Conservation (phyloP, 441 rosid species). For the Croton setiger region DNA sequence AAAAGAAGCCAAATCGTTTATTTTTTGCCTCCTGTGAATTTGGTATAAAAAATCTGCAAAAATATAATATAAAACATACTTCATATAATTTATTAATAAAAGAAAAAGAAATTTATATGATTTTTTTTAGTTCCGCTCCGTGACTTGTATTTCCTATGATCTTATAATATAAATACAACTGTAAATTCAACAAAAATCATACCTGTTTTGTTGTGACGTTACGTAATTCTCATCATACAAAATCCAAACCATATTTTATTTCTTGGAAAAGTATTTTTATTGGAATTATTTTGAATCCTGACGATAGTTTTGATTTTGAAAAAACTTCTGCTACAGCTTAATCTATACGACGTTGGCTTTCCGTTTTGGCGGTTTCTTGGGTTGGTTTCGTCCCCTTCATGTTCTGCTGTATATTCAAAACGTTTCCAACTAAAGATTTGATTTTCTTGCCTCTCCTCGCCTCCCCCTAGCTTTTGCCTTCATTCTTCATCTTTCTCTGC, state of each 20-base stretch:
- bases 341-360: conserved; percentile 4
- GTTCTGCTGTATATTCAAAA: background rate
- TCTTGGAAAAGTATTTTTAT: background rate
- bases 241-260: too few relatives aligned
- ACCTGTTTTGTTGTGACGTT: background rate
- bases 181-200: too few relatives aligned
- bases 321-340: background rate
- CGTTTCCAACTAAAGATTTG: background rate
- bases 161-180: too few relatives aligned
- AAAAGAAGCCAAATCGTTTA: too few relatives aligned
- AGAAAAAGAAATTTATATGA: too few relatives aligned
- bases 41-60: too few relatives aligned
- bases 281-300: background rate
- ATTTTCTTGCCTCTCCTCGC: background rate
- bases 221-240: too few relatives aligned
- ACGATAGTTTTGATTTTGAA: background rate
- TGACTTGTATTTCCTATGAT: too few relatives aligned
- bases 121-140: too few relatives aligned
- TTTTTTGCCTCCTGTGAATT: too few relatives aligned
- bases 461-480: background rate
- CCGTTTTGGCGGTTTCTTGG: conserved; percentile 26
- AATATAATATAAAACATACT: too few relatives aligned
- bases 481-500: background rate
- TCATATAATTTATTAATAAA: too few relatives aligned
- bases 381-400: background rate